A percentile compares a stretch with the other conserved stretches of the same genome.
These are phyloP conservation scores for Fusarium pseudonygamai DNA, from an alignment of 2,329 filamentous ascomycete genomes.

Conservation along the genomic window DNA sequence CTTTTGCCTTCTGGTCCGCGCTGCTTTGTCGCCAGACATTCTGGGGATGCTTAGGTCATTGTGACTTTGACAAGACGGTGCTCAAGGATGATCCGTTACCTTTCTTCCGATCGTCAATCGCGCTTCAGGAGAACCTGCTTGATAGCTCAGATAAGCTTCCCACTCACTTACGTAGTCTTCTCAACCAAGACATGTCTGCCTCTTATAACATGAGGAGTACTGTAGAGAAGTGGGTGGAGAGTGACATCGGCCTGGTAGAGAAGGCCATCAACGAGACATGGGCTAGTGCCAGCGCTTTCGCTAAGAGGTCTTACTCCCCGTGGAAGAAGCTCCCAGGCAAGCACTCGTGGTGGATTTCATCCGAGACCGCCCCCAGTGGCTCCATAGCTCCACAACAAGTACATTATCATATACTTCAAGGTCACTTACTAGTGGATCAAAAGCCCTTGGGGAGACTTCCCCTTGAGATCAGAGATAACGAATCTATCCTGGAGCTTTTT, in stretches of 20 bases:
- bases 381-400: slow-evolving; percentile 31
- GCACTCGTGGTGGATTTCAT: slow-evolving; percentile 8
- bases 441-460: slow-evolving; percentile 59
- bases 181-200: slow-evolving; percentile 34
- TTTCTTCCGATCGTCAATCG: slow-evolving; percentile 41
- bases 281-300: background rate
- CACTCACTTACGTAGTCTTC: slow-evolving; percentile 2
- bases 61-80: rapidly evolving
- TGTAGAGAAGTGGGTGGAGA: slow-evolving; percentile 1
- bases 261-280: slow-evolving; percentile 31
- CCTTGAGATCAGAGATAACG: slow-evolving; percentile 55
- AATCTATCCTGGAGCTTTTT: slow-evolving; percentile 61
- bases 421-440: slow-evolving; percentile 50
- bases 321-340: slow-evolving; percentile 3
- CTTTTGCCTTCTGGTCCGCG: slow-evolving; percentile 63
- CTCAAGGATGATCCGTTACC: slow-evolving; percentile 2
- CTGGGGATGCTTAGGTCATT: background rate
- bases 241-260: slow-evolving; percentile 41
- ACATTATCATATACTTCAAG: slow-evolving; percentile 48
- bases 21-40: slow-evolving; percentile 62
- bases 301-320: background rate
- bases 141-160: slow-evolving; percentile 22
- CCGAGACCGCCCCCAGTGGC: background rate
- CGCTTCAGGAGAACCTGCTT: slow-evolving; percentile 42
- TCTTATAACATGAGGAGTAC: slow-evolving; percentile 1